These are phyloP conservation scores for Ambrosia hybrid DNA, from an alignment of 140 eudicot species.

Conservation along the genomic window DNA sequence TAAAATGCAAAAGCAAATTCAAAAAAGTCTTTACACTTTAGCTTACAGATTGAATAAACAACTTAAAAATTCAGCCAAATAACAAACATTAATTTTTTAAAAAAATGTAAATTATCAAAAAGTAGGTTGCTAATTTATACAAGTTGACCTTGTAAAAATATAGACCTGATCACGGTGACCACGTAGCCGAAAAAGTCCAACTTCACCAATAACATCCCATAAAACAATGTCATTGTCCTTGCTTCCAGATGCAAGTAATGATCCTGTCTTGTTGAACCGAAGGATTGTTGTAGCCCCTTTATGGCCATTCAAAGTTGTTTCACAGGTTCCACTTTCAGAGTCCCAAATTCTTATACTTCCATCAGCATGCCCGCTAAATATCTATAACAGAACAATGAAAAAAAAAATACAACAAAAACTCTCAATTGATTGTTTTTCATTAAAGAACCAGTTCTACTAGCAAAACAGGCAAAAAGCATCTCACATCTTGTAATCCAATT, in stretches of 20 bases:
- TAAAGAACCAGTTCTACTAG: neutral
- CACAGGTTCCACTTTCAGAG: conserved; percentile 73
- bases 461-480: neutral
- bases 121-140: too few species aligned
- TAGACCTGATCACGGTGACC: conserved; percentile 98
- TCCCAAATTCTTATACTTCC: conserved; percentile 97
- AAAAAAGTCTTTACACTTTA: conserved; percentile 2
- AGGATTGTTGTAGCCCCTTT: conserved; percentile 84
- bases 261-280: conserved; percentile 75
- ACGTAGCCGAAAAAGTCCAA: conserved; percentile 91
- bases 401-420: neutral
- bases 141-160: neutral
- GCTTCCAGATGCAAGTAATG: conserved; percentile 95
- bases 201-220: conserved; percentile 96
- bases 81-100: too few species aligned
- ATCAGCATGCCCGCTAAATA: conserved; percentile 97
- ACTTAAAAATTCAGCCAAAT: too few species aligned
- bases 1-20: conserved; percentile 29
- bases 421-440: neutral
- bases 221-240: conserved; percentile 87
- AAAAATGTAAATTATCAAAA: too few species aligned
- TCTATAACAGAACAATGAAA: conserved; percentile 38
- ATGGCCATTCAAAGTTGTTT: conserved; percentile 95
- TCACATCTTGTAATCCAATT: conserved; percentile 2
- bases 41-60: neutral